Conservation (phyloP, 2,329 filamentous ascomycete species). For the Arthrinium phaeospermum region DNA sequence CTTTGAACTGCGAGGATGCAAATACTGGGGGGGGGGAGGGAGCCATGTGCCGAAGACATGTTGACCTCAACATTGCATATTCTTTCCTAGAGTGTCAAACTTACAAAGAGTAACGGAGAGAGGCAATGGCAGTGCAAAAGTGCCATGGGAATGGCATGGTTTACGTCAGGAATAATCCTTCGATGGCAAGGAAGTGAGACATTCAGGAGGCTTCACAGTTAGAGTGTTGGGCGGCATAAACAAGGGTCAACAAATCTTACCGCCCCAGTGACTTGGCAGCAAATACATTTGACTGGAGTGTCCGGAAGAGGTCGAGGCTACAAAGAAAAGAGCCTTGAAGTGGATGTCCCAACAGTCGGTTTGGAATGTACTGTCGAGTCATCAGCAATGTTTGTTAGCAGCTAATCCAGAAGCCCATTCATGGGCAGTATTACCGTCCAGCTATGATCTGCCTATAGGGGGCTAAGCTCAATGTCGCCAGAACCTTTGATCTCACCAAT, state of each 20-base stretch:
- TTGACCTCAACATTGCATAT: conserved; percentile 9
- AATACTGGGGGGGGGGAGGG: not conserved
- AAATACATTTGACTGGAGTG: not conserved
- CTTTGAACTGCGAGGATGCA: not conserved
- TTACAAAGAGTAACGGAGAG: not conserved
- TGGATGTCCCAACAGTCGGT: not conserved
- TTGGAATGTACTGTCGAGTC: not conserved
- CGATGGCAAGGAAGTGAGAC: not conserved
- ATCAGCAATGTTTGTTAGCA: no score
- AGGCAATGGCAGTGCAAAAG: not conserved
- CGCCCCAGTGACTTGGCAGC: not conserved
- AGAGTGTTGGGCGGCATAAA: not conserved
- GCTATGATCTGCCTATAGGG: not conserved
- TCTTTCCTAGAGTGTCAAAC: not conserved
- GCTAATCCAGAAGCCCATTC: not conserved
- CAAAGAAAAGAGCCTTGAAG: not conserved
- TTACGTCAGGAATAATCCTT: not conserved
- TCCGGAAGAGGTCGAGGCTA: not conserved
- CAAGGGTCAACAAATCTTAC: not conserved
- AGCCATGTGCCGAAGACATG: not conserved
- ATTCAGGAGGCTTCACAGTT: not conserved
- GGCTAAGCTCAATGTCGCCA: no score
- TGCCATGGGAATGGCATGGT: not conserved
- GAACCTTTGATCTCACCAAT: not conserved
- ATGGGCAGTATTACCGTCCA: not conserved